Conservation (phyloP, 768 basidiomycete genomes). For the Austroboletus festivus region DNA sequence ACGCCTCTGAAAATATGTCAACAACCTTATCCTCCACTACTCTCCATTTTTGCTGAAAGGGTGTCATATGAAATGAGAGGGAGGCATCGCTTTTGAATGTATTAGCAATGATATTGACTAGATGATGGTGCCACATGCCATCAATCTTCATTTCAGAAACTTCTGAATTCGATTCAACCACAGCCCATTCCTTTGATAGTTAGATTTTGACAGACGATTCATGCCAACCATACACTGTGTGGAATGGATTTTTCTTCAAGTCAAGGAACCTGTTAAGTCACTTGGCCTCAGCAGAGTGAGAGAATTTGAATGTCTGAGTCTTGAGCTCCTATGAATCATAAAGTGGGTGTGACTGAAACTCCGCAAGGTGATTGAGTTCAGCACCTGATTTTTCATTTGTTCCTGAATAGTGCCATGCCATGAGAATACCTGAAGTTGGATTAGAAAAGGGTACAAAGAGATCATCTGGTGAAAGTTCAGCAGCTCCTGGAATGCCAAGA, state of each 20-base stretch:
- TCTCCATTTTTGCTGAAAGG: constrained; percentile 24
- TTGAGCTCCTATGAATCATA: not conserved
- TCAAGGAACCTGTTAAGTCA: no score
- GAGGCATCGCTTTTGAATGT: not conserved
- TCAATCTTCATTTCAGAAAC: no score
- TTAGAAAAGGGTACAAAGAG: constrained; percentile 15
- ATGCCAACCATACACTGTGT: not conserved
- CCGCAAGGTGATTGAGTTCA: constrained; percentile 28
- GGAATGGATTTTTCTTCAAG: not conserved
- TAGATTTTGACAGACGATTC: not conserved
- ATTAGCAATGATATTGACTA: not conserved
- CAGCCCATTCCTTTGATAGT: not conserved
- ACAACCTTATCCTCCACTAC: not conserved
- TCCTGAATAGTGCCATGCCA: constrained; percentile 31
- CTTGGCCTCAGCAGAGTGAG: no score
- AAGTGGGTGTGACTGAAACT: constrained; percentile 1
- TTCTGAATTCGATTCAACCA: not conserved
- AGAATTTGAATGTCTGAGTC: no score
- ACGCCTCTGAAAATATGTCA: not conserved
- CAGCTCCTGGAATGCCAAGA: no score
- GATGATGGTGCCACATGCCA: not conserved
- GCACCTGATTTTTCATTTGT: constrained; percentile 24
- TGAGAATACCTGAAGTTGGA: constrained; percentile 24
- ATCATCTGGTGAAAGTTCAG: not conserved
- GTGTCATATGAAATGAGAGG: constrained; percentile 16